Base-by-base conservation (phyloP, 176 grass and related monocot species). In the Oryza punctata region DNA sequence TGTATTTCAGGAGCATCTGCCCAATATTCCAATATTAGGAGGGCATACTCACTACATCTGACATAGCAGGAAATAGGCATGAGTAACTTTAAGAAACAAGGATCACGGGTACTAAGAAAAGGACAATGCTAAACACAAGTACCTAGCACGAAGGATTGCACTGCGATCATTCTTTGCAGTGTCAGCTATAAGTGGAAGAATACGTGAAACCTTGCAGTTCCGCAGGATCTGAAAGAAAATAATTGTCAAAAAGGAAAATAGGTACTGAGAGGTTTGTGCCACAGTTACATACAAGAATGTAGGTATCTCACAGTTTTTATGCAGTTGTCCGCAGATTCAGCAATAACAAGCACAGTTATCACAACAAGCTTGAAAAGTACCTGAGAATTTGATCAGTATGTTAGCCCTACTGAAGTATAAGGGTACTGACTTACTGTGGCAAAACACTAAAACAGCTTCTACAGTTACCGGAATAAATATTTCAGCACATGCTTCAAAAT, bases 1-100 rank as follows among this genome's bases (percentile, higher is more conserved):
- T 97, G 94, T 87, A 97, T 97, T 91, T 97, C 94, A 78, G 80
- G 92, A 70, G 92, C 92, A 90, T 97, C 94, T 52, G 92, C 92
- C 94, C 94, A 94, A 83, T 94, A 94, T 84, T 97, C 94, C 47
- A 97, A 77, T 89, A 92, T 57, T 87, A 94, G 83, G 69, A 97
- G 85, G 57, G 94, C 88, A 94, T 97, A 97, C 75, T 94, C 94
- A 78, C 92, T 92, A 54, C 94, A 97, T 80, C 94, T 97, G 84
- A 61, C 68, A 76, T 81, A 84, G 60, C 25, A 76, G 46, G 26
- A 84, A 78, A 47, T 37, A 76, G 61, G 50, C 64, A 84, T 92
- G 65, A 82, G 67, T 86, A 63, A 52, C 44, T 82, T 18, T 47
- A 85, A 67, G 37, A 82, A 32, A 54, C 16, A 54, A 54, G 16